Evolutionary conservation across 106 monocot species (phyloP), one percentile per base, ranked within the genome.

Genomic region (Amphibolis antarctica): DNA sequence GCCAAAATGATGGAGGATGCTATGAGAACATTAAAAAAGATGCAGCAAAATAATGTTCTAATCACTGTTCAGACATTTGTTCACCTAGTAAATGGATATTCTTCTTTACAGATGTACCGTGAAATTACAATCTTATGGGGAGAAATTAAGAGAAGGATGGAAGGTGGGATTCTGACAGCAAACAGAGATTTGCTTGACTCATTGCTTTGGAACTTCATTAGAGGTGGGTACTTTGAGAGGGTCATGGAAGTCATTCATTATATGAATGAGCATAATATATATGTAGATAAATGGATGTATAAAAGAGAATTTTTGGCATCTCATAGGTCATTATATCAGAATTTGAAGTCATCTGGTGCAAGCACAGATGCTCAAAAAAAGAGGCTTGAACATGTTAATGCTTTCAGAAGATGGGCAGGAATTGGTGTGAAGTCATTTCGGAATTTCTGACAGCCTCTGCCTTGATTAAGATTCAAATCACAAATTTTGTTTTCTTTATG

Each of bases 1-100:
- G 81, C 84, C 17, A 85, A 82, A 52, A 91, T 98, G 86, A 83
- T 91, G 71, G 87, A 91, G 53, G 98, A 91, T 83, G 86, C 90
- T 52, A 54, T 85, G 67, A 80, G 28, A 49, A 87, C 96, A 51
- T 79, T 74, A 46, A 84, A 80, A 71, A 76, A 53, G 24, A 87
- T 98, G 90, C 68, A 76, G 53, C 53, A 79, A 71, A 82, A 22
- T 48, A 80, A 80, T 72, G 62, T 98, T 12, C 68, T 69, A 31
- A 82, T 82, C 28, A 91, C 73, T 48, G 27, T 58, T 4, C 75
- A 80, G 19, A 91, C 87, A 10, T 98, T 87, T 62, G 69, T 71
- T 55, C 64, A 85, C 73, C 61, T 91, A 23, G 62, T 91, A 46
- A 75, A 76, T 71, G 80, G 86, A 36, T 98, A 77, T 69, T 85